phyloP scores from a whole-genome alignment of 495 filamentous ascomycete genomes.

The Neohortaea acidophila region DNA sequence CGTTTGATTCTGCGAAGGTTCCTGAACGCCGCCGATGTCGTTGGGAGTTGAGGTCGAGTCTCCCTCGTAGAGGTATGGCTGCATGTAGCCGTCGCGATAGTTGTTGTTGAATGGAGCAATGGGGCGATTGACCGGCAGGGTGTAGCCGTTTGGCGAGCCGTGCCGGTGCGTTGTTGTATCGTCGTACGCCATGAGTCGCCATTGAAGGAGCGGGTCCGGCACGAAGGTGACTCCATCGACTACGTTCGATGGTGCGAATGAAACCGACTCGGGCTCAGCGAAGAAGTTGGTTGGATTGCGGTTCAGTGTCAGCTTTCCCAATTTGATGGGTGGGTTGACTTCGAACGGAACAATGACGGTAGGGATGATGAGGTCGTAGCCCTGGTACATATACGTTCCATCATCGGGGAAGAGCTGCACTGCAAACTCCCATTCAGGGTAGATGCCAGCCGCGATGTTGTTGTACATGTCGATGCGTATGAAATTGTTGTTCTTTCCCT shows the following conservation, averaged over 20 bases:
- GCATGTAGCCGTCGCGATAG: slow-evolving; percentile 48
- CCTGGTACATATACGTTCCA: slow-evolving; percentile 42
- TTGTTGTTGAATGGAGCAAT: slow-evolving; percentile 53
- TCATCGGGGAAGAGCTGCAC: slow-evolving; percentile 65
- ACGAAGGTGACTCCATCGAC: slow-evolving; percentile 59
- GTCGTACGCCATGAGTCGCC: slow-evolving; percentile 59
- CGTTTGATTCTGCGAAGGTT: background rate
- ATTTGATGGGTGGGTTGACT: slow-evolving; percentile 45
- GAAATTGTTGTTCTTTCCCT: slow-evolving; percentile 57
- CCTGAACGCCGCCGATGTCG: slow-evolving; percentile 8
- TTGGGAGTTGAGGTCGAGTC: slow-evolving; percentile 10
- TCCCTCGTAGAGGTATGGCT: slow-evolving; percentile 36
- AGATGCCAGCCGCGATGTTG: slow-evolving; percentile 48
- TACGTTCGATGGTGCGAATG: slow-evolving; percentile 23
- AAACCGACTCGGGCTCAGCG: slow-evolving; percentile 60
- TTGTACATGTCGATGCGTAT: slow-evolving; percentile 59
- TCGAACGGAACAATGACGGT: slow-evolving; percentile 68
- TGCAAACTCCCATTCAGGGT: slow-evolving; percentile 57
- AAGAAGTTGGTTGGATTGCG: slow-evolving; percentile 64
- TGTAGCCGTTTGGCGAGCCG: slow-evolving; percentile 60
- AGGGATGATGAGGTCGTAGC: slow-evolving; percentile 59
- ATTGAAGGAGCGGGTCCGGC: slow-evolving; percentile 59
- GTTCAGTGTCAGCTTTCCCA: slow-evolving; percentile 56
- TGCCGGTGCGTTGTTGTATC: slow-evolving; percentile 62
- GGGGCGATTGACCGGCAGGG: slow-evolving; percentile 61